Conservation (phyloP, 2,329 filamentous ascomycete species). For the Parafenestella ontariensis region DNA sequence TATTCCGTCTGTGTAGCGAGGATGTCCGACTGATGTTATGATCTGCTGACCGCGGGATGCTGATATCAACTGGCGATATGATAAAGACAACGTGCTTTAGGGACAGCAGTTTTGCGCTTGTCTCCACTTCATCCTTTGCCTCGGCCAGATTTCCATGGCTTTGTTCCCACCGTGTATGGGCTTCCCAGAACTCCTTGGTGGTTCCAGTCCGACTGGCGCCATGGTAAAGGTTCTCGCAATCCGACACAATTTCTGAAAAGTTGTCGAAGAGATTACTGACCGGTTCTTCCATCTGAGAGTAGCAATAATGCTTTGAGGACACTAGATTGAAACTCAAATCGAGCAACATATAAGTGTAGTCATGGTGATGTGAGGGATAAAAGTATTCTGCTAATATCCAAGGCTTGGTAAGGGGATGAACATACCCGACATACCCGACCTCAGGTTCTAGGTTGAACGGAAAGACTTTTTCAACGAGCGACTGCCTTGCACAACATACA, state of each 20-base stretch:
- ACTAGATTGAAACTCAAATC: background rate
- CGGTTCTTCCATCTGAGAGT: background rate
- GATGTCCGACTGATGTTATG: too few species aligned
- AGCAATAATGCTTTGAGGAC: background rate
- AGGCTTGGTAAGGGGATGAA: too few species aligned
- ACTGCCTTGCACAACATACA: background rate
- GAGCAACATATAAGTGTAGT: background rate
- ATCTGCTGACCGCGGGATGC: background rate
- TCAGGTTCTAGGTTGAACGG: background rate
- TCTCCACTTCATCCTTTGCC: background rate
- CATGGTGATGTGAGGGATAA: background rate
- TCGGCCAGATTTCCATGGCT: background rate
- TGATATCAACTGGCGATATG: background rate
- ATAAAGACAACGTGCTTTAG: conserved; percentile 2
- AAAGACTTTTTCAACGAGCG: background rate
- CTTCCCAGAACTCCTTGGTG: conserved; percentile 5
- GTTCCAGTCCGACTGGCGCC: background rate
- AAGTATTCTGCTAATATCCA: background rate
- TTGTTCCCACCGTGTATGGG: background rate
- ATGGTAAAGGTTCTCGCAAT: background rate
- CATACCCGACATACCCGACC: too few species aligned
- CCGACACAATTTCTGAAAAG: background rate
- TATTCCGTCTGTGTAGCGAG: background rate
- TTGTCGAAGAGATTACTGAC: background rate
- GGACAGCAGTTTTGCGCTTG: background rate